Evolutionary conservation across 768 basidiomycete species (phyloP).

Genomic region (Fistulinella prunicolor): DNA sequence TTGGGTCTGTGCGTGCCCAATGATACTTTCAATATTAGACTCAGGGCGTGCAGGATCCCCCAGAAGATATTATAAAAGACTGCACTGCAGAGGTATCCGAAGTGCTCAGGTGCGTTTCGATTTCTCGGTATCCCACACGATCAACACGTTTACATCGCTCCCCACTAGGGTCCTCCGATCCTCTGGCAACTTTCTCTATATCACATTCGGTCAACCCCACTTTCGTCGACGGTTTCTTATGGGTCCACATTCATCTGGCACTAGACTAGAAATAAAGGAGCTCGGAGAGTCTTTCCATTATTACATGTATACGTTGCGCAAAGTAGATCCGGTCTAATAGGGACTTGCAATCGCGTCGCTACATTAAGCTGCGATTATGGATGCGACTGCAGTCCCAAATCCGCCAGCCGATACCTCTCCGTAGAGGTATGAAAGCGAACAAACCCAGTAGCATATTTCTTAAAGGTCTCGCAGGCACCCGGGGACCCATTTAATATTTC

Average conservation of each 20-base stretch:
- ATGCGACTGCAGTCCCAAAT: slow-evolving; percentile 5
- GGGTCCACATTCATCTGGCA: slow-evolving; percentile 39
- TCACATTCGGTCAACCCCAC: slow-evolving; percentile 89
- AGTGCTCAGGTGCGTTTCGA: slow-evolving; percentile 51
- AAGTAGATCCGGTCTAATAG: slow-evolving; percentile 1
- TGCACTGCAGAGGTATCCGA: slow-evolving; percentile 78
- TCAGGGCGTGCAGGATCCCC: slow-evolving; percentile 55
- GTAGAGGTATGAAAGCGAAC: slow-evolving; percentile 17
- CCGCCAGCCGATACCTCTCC: slow-evolving; percentile 17
- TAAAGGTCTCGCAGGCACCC: slow-evolving; percentile 1
- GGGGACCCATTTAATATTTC: slow-evolving; percentile 16
- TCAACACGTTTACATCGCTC: neutral
- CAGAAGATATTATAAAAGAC: slow-evolving; percentile 62
- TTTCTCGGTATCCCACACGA: neutral
- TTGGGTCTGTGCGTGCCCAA: slow-evolving; percentile 50
- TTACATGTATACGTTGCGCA: slow-evolving; percentile 69
- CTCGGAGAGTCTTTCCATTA: slow-evolving; percentile 84
- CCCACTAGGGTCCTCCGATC: slow-evolving; percentile 55
- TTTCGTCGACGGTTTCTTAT: slow-evolving; percentile 72
- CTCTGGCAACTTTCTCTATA: slow-evolving; percentile 66
- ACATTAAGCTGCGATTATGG: neutral
- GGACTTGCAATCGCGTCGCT: neutral
- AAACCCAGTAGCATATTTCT: slow-evolving; percentile 10
- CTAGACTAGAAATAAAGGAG: slow-evolving; percentile 62
- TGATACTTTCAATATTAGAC: neutral